Percentiles rank a stretch among this genome's conserved stretches.
Conservation (phyloP, 2,329 filamentous ascomycete genomes). For the Tolypocladium album region DNA sequence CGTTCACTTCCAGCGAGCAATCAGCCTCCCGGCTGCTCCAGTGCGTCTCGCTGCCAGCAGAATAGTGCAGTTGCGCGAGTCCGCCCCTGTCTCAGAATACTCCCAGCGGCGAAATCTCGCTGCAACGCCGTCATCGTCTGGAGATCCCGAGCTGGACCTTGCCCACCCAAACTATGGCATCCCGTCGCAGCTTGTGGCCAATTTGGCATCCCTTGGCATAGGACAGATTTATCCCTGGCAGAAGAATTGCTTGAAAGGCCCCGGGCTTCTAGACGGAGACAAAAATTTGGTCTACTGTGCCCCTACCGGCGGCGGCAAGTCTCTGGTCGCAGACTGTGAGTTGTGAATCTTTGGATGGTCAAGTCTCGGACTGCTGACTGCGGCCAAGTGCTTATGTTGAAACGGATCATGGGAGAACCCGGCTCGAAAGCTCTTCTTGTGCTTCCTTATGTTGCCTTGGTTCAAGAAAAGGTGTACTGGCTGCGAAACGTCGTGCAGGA, state of each 20-base stretch:
- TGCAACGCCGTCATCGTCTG: conserved; percentile 40
- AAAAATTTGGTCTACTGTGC: conserved; percentile 71
- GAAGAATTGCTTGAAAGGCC: conserved; percentile 59
- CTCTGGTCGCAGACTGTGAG: conserved; percentile 54
- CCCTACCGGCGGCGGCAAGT: conserved; percentile 70
- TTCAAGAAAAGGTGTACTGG: conserved; percentile 72
- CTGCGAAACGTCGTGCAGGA: conserved; percentile 54
- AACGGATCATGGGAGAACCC: conserved; percentile 52
- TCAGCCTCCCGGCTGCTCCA: conserved; percentile 18
- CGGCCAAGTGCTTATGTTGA: conserved; percentile 56
- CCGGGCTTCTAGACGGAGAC: conserved; percentile 52
- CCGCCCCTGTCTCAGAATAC: conserved; percentile 34
- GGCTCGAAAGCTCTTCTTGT: conserved; percentile 60
- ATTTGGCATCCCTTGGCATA: conserved; percentile 58
- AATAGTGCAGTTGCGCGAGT: conserved; percentile 26
- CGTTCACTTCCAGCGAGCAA: conserved; percentile 22
- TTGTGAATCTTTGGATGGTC: not conserved
- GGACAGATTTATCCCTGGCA: conserved; percentile 71
- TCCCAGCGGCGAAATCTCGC: conserved; percentile 42
- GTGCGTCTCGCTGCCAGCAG: conserved; percentile 28
- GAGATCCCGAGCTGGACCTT: conserved; percentile 48
- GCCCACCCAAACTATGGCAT: conserved; percentile 54
- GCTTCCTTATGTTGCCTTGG: conserved; percentile 67
- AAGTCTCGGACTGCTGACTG: conserved; percentile 6
- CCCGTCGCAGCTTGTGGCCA: conserved; percentile 47